Evolutionary conservation across 805 yeast genomes (phyloP), one percentile per base, ranked within the genome.

Genomic region (Helenozyma rhizophorensis): DNA sequence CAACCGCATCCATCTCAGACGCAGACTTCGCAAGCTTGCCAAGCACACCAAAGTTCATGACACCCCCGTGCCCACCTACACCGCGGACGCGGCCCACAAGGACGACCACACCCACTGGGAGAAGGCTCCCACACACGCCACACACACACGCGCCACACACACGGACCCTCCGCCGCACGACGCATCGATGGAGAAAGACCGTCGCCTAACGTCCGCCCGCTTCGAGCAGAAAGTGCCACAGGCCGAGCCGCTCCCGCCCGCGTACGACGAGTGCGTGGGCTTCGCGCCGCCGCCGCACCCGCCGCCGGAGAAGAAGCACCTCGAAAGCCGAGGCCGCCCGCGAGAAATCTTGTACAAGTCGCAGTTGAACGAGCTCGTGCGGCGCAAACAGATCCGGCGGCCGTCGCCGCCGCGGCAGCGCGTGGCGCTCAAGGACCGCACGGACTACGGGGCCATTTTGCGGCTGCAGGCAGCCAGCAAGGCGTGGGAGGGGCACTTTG

Each of bases 241-340:
- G n/a, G n/a, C n/a, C n/a, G n/a, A 19, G 9, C 25, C 21, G 10
- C 28, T 14, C 18, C 45, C 45, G 8, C 45, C 45, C 11, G 25
- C 43, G 6, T 41, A 41, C 28, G 26, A 35, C 16, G 45, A 41
- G 33, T 41, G 45, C 15, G 30, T 41, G 2, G 15, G 6, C 6
- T 12, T 14, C 10, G 24, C 19, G 19, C 35, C 24, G 16, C 17
- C 19, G n/a, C 25, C 25, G 11, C 17, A 9, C 23, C 4, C 5
- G 27, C 12, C n/a, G 28, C 23, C 14, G 19, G 24, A 16, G 14
- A 30, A 30, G 24, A 17, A 8, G 7, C 19, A 8, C 19, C 7
- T 6, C 19, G 7, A 17, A 8, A 17, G 19, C 16, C 37, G 48
- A 17, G 48, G 48, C 8, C 27, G 48, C 14, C 24, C 37, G 14